phyloP scores from a whole-genome alignment of 257 asterid species.

The Plantago major region DNA sequence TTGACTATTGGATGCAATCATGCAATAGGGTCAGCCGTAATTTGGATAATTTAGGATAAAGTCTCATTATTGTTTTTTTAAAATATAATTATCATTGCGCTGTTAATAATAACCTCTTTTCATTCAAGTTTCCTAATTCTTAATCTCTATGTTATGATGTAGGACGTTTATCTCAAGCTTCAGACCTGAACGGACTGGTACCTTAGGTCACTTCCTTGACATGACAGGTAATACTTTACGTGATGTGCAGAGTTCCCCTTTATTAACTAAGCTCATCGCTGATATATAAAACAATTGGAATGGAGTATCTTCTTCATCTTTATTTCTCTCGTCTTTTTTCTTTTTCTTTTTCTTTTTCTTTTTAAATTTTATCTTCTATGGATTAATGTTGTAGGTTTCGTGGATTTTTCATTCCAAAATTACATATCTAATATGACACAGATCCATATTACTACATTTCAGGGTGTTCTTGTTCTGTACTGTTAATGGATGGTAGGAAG shows the following conservation, averaged over 20 bases:
- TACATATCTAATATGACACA: too few relatives aligned
- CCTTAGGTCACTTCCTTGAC: constrained; percentile 65
- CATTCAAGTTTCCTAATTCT: constrained; percentile 15
- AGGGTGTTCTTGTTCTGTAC: too few relatives aligned
- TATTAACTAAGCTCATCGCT: neutral
- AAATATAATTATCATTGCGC: neutral
- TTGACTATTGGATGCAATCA: neutral
- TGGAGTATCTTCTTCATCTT: neutral
- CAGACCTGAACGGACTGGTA: constrained; percentile 72
- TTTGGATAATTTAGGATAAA: neutral
- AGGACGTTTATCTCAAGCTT: constrained; percentile 93
- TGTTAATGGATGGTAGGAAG: neutral
- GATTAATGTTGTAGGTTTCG: too few relatives aligned
- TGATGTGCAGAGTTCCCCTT: constrained; percentile 15
- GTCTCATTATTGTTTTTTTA: neutral
- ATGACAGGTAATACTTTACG: constrained; percentile 50
- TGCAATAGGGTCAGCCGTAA: neutral
- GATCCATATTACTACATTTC: too few relatives aligned
- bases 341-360: neutral
- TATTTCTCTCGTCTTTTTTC: neutral
- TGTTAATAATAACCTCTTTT: neutral
- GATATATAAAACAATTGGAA: constrained; percentile 1
- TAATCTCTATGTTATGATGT: constrained; percentile 23
- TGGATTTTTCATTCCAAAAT: too few relatives aligned
- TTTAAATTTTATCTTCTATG: neutral